A percentile compares a stretch with the other conserved stretches of the same genome.
phyloP scores from a whole-genome alignment of 73 alveolate species.

The Tetrahymena elliotti region DNA sequence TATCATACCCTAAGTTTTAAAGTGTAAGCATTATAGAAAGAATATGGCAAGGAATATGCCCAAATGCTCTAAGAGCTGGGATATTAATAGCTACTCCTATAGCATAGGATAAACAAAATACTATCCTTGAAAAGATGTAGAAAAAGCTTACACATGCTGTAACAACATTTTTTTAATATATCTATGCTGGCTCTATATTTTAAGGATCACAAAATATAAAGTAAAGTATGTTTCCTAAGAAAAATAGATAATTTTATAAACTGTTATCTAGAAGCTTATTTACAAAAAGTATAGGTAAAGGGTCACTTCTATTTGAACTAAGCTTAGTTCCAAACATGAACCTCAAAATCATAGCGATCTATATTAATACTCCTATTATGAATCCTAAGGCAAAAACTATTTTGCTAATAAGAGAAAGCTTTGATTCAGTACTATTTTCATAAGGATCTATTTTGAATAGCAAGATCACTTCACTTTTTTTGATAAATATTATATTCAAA shows the following conservation, averaged over 20 bases:
- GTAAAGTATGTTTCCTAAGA: background rate
- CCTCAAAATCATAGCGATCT: background rate
- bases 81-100: background rate
- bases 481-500: background rate
- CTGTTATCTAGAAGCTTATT: background rate
- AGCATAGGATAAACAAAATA: background rate
- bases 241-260: background rate
- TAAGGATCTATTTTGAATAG: background rate
- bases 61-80: background rate
- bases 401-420: background rate
- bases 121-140: background rate
- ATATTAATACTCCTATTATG: background rate
- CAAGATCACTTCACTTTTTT: background rate
- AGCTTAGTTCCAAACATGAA: background rate
- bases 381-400: background rate
- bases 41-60: background rate
- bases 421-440: background rate
- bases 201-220: background rate
- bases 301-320: background rate
- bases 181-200: background rate
- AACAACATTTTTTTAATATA: background rate
- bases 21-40: background rate
- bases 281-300: background rate
- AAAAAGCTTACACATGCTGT: background rate
- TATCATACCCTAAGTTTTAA: background rate